Evolutionary conservation across 2,329 filamentous ascomycete species (phyloP).

Genomic region (Aspergillus fijiensis): DNA sequence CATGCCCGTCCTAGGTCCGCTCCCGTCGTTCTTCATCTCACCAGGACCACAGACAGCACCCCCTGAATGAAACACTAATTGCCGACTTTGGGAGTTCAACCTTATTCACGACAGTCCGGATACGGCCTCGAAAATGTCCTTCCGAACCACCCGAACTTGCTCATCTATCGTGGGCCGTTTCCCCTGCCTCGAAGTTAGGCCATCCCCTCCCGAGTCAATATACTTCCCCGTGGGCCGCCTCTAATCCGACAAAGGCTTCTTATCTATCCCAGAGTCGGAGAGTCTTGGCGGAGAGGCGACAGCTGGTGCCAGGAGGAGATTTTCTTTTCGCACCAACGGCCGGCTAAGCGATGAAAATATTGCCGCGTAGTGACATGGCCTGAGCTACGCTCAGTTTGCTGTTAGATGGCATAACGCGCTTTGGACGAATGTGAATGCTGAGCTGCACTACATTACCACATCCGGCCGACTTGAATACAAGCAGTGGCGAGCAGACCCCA

Average conservation of each 20-base stretch:
- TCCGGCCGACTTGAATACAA: too few relatives aligned
- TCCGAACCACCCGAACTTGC: slow-evolving; percentile 10
- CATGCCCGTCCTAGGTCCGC: slow-evolving; percentile 12
- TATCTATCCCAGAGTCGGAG: slow-evolving; percentile 20
- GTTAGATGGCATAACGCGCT: too few relatives aligned
- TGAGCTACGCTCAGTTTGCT: too few relatives aligned
- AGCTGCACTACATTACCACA: too few relatives aligned
- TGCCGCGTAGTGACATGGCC: too few relatives aligned
- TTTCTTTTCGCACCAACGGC: slow-evolving; percentile 23
- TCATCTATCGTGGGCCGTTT: slow-evolving; percentile 16
- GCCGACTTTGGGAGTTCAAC: slow-evolving; percentile 9
- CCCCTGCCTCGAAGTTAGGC: slow-evolving; percentile 6
- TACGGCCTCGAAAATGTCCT: slow-evolving; percentile 14
- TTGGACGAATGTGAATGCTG: too few relatives aligned
- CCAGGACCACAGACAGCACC: slow-evolving; percentile 15
- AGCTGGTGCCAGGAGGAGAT: slow-evolving; percentile 26
- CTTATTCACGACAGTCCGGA: slow-evolving; percentile 19
- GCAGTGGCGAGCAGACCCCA: too few relatives aligned
- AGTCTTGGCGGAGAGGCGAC: slow-evolving; percentile 29
- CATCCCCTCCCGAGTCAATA: background rate
- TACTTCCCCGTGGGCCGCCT: slow-evolving; percentile 13
- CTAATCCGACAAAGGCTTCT: slow-evolving; percentile 7
- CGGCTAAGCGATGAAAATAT: slow-evolving; percentile 24
- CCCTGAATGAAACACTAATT: slow-evolving; percentile 17
- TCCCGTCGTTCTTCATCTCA: slow-evolving; percentile 14